These are phyloP conservation scores for Ceratobasidium sp. DNA, from an alignment of 1,284 basidiomycete species.

Conservation along the genomic window DNA sequence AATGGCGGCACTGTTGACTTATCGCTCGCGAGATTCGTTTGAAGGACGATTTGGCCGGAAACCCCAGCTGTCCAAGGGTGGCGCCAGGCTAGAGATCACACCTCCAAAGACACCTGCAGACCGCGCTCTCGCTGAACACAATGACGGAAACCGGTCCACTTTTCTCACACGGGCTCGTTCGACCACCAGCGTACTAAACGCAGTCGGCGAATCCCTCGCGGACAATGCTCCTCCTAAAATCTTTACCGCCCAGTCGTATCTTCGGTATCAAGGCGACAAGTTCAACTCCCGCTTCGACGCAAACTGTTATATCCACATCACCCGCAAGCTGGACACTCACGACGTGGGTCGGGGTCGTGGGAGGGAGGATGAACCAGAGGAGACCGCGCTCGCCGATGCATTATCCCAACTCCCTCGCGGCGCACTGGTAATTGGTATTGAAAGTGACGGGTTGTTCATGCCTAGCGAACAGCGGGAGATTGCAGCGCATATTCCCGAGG, in stretches of 20 bases:
- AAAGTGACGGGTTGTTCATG: constrained; percentile 91
- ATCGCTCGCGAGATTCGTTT: constrained; percentile 90
- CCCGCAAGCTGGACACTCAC: constrained; percentile 95
- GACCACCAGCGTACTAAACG: constrained; percentile 28
- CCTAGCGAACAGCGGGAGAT: constrained; percentile 84
- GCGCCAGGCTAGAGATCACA: constrained; percentile 47
- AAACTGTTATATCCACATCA: constrained; percentile 97
- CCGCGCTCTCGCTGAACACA: constrained; percentile 73
- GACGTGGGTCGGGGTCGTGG: constrained; percentile 78
- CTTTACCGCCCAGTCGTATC: constrained; percentile 94
- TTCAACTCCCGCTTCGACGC: constrained; percentile 93
- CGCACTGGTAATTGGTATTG: constrained; percentile 86
- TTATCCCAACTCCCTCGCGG: constrained; percentile 75
- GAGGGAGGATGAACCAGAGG: constrained; percentile 46
- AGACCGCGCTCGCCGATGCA: constrained; percentile 61
- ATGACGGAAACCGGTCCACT: constrained; percentile 75
- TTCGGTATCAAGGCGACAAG: constrained; percentile 97
- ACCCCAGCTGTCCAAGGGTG: constrained; percentile 56
- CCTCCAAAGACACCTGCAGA: constrained; percentile 55
- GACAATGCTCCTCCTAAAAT: constrained; percentile 57
- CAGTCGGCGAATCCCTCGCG: constrained; percentile 44
- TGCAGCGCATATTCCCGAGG: constrained; percentile 76
- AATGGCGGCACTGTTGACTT: constrained; percentile 95
- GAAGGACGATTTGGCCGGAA: constrained; percentile 91
- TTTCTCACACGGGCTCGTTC: constrained; percentile 37